These are phyloP conservation scores for Phyllosticta citribraziliensis DNA, from an alignment of 2,329 filamentous ascomycete genomes.

Conservation along the genomic window DNA sequence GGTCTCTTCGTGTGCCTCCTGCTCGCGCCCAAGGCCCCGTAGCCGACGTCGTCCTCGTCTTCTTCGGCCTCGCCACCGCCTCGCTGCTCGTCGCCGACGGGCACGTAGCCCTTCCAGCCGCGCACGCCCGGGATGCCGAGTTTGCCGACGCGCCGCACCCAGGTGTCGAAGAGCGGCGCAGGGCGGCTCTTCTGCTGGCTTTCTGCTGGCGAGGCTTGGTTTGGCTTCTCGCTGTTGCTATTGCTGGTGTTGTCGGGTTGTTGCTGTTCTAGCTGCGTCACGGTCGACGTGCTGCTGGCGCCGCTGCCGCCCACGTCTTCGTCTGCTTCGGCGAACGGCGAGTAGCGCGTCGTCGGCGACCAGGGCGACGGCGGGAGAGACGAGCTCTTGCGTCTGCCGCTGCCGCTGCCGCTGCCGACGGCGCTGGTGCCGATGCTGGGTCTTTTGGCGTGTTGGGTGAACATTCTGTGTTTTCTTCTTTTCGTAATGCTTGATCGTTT, in stretches of 20 bases:
- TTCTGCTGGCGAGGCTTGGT: too few species aligned
- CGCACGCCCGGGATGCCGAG: background rate
- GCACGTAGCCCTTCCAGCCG: background rate
- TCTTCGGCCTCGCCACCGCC: background rate
- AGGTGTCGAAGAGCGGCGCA: background rate
- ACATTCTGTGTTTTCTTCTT: too few species aligned
- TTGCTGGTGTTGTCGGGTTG: background rate
- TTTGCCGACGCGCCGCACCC: background rate
- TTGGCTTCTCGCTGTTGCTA: too few species aligned
- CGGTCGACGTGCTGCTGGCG: too few species aligned
- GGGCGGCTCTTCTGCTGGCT: too few species aligned
- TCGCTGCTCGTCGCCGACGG: background rate
- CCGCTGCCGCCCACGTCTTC: too few species aligned
- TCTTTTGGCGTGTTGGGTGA: background rate
- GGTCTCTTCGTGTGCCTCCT: background rate
- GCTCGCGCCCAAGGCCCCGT: too few species aligned
- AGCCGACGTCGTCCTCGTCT: background rate
- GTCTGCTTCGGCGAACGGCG: background rate
- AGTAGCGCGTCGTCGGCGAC: background rate
- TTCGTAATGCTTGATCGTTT: background rate
- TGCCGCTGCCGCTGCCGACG: background rate
- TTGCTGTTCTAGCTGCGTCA: background rate
- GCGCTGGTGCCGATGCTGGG: background rate
- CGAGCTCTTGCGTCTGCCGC: background rate
- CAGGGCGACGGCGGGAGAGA: background rate